Evolutionary conservation across 1,284 basidiomycete genomes (phyloP), one percentile per base, ranked within the genome.

Genomic region (Papiliotrema nemorosa): DNA sequence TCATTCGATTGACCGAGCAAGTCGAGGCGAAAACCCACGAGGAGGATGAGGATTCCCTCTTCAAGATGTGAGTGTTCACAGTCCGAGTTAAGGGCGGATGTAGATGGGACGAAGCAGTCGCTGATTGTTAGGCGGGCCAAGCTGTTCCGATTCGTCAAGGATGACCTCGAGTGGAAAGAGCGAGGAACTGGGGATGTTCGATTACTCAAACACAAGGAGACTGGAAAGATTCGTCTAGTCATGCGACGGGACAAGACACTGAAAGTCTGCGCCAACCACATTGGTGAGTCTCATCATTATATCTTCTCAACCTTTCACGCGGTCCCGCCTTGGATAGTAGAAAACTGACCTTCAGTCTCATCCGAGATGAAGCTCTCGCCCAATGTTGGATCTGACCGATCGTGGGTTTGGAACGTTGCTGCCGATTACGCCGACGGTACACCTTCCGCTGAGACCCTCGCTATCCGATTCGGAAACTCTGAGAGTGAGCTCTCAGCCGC

Each of bases 241-340:
- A 99, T 99, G 96, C 83, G 96, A 78, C 88, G 96, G 76, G 96
- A 99, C 82, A 97, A 97, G 86, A 98, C 96, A 42, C 82, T 93
- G 76, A 98, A 99, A 78, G 93, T 98, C 74, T 98, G 96, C 79
- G 96, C 96, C 55, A 99, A 99, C 80, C 96, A 98, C 78, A 79
- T 84, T 64, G 83, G 94, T 97, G 69, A 78, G 90, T 84, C 24
- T 18, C 36, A 22, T 9, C n/a, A 33, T 31, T 29, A 16, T 16
- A 10, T 14, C 3, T 2, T 3, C 14, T 25, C 20, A 14, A 43
- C 7, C 6, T 5, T 16, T 14, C 41, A 3, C 10, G 14, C 10
- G 14, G 13, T 22, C 13, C 21, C 25, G 3, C 16, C 41, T 25
- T 13, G 3, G 9, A 3, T 27, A 12, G 37, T 12, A 10, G 10